These are phyloP conservation scores for Begonia loranthoides DNA, from an alignment of 306 rosid species.

Conservation along the genomic window DNA sequence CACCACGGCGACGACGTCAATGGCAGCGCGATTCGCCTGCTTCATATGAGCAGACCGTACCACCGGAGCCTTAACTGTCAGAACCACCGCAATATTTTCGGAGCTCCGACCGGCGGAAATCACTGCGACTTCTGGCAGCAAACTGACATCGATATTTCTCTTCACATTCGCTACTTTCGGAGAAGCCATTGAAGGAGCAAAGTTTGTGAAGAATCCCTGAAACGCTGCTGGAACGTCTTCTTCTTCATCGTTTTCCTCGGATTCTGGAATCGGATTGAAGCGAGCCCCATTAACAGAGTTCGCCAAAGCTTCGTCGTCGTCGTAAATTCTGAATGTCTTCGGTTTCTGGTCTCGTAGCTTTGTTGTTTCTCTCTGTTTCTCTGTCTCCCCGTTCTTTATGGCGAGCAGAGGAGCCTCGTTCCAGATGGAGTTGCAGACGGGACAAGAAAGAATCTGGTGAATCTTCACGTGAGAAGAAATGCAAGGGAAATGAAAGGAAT, in stretches of 20 bases:
- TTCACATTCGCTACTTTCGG: conserved; percentile 2
- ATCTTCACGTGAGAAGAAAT: conserved; percentile 50
- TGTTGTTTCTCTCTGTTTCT: conserved; percentile 2
- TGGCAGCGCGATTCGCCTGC: conserved; percentile 35
- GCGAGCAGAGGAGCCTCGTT: conserved; percentile 63
- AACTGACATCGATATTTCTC: conserved; percentile 27
- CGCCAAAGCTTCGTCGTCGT: conserved; percentile 80
- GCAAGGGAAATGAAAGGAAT: conserved; percentile 84
- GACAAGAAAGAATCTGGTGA: conserved; percentile 46
- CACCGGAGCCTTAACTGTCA: conserved; percentile 57
- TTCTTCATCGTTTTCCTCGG: conserved; percentile 58
- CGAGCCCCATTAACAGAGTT: conserved; percentile 53
- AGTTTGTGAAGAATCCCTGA: conserved; percentile 45
- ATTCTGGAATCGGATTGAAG: conserved; percentile 86
- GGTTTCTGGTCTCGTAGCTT: conserved; percentile 25
- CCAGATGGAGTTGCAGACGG: conserved; percentile 70
- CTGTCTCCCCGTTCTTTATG: background rate
- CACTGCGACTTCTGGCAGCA: conserved; percentile 68
- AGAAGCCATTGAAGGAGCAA: conserved; percentile 12
- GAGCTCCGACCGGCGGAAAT: conserved; percentile 48
- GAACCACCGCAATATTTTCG: conserved; percentile 53
- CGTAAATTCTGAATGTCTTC: conserved; percentile 41
- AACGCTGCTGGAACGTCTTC: conserved; percentile 33
- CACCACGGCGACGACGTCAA: conserved; percentile 61
- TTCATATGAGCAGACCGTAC: background rate